Evolutionary conservation across 331 rosid genomes (phyloP).

Genomic region (Quercus tomentella): DNA sequence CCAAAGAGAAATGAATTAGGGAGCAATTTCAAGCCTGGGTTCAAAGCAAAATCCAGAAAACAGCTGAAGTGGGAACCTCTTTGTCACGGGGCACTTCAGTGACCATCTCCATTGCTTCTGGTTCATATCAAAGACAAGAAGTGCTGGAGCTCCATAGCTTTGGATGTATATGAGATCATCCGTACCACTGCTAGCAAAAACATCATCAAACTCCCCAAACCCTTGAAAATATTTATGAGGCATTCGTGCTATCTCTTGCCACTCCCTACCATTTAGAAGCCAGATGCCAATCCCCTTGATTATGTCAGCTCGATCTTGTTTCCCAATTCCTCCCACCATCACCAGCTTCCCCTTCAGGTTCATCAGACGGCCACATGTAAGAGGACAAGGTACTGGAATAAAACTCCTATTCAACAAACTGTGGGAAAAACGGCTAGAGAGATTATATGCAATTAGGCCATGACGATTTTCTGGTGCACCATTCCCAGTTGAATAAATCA

Average conservation of each 20-base stretch:
- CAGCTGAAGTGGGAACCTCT: conserved; percentile 84
- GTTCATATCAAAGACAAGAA: conserved; percentile 69
- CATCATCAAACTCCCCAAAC: conserved; percentile 89
- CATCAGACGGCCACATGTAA: conserved; percentile 91
- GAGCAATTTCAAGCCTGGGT: conserved; percentile 79
- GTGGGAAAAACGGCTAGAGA: conserved; percentile 38
- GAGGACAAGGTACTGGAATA: conserved; percentile 64
- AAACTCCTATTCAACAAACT: conserved; percentile 52
- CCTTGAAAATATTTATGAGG: conserved; percentile 91
- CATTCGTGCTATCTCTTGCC: conserved; percentile 79
- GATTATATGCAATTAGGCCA: conserved; percentile 53
- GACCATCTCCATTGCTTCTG: conserved; percentile 87
- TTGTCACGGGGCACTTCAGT: conserved; percentile 75
- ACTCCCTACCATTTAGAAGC: conserved; percentile 62
- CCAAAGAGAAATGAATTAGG: conserved; percentile 39
- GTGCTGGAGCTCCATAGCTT: conserved; percentile 85
- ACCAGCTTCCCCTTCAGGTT: conserved; percentile 80
- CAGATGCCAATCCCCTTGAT: conserved; percentile 92
- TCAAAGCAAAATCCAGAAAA: conserved; percentile 94
- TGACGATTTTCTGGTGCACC: conserved; percentile 57
- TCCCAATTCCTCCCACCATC: conserved; percentile 94
- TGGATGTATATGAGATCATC: conserved; percentile 77
- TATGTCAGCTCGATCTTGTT: conserved; percentile 70
- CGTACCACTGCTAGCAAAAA: conserved; percentile 77
- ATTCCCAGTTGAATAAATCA: conserved; percentile 69